These are phyloP conservation scores for Boletus pseudo-olivaceus DNA, from an alignment of 768 basidiomycete species.

Conservation along the genomic window DNA sequence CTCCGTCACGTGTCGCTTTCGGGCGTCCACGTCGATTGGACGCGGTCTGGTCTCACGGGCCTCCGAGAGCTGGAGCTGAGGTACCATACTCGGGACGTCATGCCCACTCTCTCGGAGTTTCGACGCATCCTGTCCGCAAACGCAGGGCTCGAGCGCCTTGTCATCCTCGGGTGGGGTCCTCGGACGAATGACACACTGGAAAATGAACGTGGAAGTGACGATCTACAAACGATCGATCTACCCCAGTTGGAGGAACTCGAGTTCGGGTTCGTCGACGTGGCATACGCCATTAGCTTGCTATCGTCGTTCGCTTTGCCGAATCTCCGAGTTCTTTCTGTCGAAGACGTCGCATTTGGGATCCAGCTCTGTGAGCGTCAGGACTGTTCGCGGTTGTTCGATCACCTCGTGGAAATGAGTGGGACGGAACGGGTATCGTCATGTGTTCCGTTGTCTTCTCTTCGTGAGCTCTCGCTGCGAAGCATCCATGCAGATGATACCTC, in stretches of 20 bases:
- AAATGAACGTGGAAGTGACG: neutral
- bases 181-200: constrained; percentile 19
- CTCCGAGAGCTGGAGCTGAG: constrained; percentile 50
- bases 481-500: neutral
- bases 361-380: constrained; percentile 34
- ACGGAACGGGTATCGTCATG: neutral
- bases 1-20: constrained; percentile 45
- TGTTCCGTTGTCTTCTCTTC: constrained; percentile 6
- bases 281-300: constrained; percentile 38
- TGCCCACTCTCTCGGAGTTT: constrained; percentile 50
- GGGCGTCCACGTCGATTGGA: constrained; percentile 61
- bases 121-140: constrained; percentile 39
- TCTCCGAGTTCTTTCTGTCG: constrained; percentile 38
- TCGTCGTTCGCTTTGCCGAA: constrained; percentile 38
- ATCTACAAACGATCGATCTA: constrained; percentile 23
- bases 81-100: constrained; percentile 55
- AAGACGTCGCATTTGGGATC: constrained; percentile 44
- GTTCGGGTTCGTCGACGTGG: constrained; percentile 44
- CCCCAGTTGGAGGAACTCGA: constrained; percentile 33
- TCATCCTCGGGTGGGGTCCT: constrained; percentile 55
- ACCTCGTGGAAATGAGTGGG: constrained; percentile 21
- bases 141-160: constrained; percentile 37
- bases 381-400: constrained; percentile 35
- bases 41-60: constrained; percentile 35
- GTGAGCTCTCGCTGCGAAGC: constrained; percentile 10